phyloP scores from a whole-genome alignment of 768 basidiomycete genomes.

The Russula lepida region DNA sequence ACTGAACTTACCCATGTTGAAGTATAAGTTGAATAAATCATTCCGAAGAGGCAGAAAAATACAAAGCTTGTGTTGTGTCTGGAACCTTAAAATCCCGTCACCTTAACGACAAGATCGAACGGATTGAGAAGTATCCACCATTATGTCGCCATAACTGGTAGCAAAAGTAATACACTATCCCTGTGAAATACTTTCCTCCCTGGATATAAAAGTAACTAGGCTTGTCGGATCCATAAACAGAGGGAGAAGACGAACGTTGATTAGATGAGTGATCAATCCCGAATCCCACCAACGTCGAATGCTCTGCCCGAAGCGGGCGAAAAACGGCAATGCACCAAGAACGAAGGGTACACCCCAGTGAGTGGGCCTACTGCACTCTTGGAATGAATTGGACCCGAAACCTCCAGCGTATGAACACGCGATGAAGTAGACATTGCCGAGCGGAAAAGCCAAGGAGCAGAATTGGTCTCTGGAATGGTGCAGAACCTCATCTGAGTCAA shows the following conservation, averaged over 20 bases:
- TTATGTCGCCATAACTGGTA: conserved; percentile 76
- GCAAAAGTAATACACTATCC: conserved; percentile 54
- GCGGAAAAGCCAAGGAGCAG: conserved; percentile 68
- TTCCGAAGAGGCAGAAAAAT: conserved; percentile 58
- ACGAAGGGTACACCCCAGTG: conserved; percentile 56
- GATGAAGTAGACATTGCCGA: conserved; percentile 66
- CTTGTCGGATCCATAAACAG: not conserved
- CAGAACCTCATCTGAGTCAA: not conserved
- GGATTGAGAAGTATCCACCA: conserved; percentile 30
- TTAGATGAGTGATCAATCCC: conserved; percentile 60
- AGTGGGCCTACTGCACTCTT: conserved; percentile 38
- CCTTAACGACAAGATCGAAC: not conserved
- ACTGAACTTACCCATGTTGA: conserved; percentile 59
- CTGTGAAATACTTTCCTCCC: conserved; percentile 78
- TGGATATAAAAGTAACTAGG: conserved; percentile 26
- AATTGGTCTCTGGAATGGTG: conserved; percentile 56
- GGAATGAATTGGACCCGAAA: conserved; percentile 42
- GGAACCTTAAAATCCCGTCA: conserved; percentile 26
- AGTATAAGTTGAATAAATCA: conserved; percentile 61
- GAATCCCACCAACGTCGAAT: conserved; percentile 84
- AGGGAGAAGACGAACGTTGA: conserved; percentile 55
- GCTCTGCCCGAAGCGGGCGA: conserved; percentile 78
- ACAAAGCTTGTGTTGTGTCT: conserved; percentile 44
- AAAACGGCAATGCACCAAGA: conserved; percentile 56
- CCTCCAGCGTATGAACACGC: conserved; percentile 60